Evolutionary conservation across 1,284 basidiomycete species (phyloP), one percentile per base, ranked within the genome.

Genomic region (Pterulicium gracile): DNA sequence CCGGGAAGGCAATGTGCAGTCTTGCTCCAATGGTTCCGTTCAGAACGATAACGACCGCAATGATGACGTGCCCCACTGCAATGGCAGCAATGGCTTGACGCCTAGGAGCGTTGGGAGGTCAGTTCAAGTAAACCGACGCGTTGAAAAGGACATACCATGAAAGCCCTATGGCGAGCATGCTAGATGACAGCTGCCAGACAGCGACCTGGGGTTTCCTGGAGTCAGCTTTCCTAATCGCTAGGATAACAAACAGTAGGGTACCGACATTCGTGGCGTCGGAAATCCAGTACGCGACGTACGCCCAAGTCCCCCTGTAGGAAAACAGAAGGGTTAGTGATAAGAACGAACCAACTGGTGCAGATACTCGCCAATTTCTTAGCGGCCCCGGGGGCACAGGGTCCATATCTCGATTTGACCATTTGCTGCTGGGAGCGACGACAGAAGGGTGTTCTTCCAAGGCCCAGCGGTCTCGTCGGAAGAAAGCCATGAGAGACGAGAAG

Each of bases 21-120:
- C 78, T 72, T 5, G 84, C 82, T 14, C 86, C 85, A 45, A 81
- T 72, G 23, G 79, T 79, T 46, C 82, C 84, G 57, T 86, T 88
- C 35, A 79, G 60, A 1, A 78, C 70, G 63, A 81, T 72, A 5
- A 76, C 69, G 4, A 70, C 53, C 5, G 74, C 67, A 49, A 82
- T 79, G 45, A 79, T 72, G 47, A 68, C 56, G 54, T 81, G 75
- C 3, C 77, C 81, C 2, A 81, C 61, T 5, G 78, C 74, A 51
- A 84, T 81, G 3, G 79, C 79, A 18, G 71, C 70, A 3, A 81
- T 63, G 2, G 77, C 80, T 57, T 84, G 77, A 34, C 70, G 64
- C 72, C 74, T 76, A 48, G 2, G 7, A 40, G 35, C 22, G 5
- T 35, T 21, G 24, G 20, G 10, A 42, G 15, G 18, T 19, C 2